Evolutionary conservation across 1,284 basidiomycete genomes (phyloP).

Genomic region (Apiotrichum porosum): DNA sequence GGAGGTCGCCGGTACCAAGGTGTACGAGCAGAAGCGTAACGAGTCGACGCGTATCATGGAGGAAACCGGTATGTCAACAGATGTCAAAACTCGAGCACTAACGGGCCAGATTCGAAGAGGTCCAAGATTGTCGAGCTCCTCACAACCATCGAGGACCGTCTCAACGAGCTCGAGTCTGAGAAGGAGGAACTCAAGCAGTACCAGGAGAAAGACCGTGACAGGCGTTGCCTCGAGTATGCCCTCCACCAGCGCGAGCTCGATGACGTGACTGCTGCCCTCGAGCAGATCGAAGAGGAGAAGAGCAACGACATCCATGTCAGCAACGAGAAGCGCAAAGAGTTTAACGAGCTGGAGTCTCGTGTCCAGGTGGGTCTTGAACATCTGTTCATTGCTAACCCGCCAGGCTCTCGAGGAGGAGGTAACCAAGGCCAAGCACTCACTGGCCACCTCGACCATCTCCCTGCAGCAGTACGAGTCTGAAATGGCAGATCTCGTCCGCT

Average conservation of each 20-base stretch:
- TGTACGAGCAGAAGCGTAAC: conserved; percentile 89
- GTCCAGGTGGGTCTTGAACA: conserved; percentile 58
- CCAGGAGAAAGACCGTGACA: conserved; percentile 89
- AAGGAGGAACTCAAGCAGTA: conserved; percentile 97
- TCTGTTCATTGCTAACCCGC: background rate
- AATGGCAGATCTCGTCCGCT: conserved; percentile 62
- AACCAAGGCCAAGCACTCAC: conserved; percentile 62
- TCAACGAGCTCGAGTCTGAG: conserved; percentile 90
- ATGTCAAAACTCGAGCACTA: no score
- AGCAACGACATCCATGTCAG: conserved; percentile 74
- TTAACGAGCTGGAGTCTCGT: conserved; percentile 74
- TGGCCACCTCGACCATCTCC: conserved; percentile 59
- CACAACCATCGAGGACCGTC: conserved; percentile 81
- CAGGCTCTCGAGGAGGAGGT: conserved; percentile 71
- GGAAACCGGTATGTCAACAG: no score
- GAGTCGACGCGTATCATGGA: conserved; percentile 95
- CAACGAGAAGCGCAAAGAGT: conserved; percentile 74
- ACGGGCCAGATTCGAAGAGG: conserved; percentile 86
- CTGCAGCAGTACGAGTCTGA: conserved; percentile 43
- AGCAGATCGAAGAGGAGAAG: conserved; percentile 69
- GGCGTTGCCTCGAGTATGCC: conserved; percentile 92
- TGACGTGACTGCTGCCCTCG: conserved; percentile 77
- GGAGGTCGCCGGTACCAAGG: conserved; percentile 96
- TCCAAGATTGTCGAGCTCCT: conserved; percentile 86
- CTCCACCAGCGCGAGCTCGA: conserved; percentile 85